phyloP scores from a whole-genome alignment of 345 rosid genomes.

The Salix caprea region DNA sequence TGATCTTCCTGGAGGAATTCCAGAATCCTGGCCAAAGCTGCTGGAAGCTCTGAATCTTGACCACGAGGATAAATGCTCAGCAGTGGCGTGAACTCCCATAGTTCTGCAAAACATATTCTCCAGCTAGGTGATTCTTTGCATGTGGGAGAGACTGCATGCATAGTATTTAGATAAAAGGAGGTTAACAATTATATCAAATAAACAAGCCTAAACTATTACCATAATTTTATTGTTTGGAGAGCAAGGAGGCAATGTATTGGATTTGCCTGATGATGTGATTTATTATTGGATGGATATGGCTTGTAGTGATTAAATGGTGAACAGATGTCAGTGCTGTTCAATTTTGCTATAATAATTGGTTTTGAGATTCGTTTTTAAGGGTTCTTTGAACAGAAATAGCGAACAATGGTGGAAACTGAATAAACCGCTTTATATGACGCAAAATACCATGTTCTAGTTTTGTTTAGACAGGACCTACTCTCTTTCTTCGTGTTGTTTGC shows the following conservation, averaged over 20 bases:
- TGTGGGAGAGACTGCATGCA: slow-evolving; percentile 31
- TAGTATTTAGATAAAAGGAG: slow-evolving; percentile 19
- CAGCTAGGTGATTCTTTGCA: slow-evolving; percentile 57
- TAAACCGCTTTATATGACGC: neutral
- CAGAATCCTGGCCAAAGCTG: slow-evolving; percentile 92
- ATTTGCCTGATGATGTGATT: slow-evolving; percentile 7
- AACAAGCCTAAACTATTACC: slow-evolving; percentile 1
- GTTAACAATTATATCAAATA: slow-evolving; percentile 12
- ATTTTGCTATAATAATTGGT: slow-evolving; percentile 14
- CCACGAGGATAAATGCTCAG: slow-evolving; percentile 51
- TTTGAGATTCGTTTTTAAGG: neutral
- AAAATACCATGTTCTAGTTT: neutral
- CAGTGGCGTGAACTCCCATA: slow-evolving; percentile 44
- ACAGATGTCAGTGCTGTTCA: slow-evolving; percentile 10
- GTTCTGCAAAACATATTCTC: slow-evolving; percentile 9
- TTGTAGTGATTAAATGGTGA: neutral
- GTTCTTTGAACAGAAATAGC: neutral
- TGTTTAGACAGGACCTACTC: neutral
- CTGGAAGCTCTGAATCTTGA: slow-evolving; percentile 80
- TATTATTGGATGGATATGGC: neutral
- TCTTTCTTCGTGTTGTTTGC: neutral
- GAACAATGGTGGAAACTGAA: neutral
- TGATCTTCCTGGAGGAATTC: slow-evolving; percentile 94
- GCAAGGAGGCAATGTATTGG: neutral
- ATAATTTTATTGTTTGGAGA: slow-evolving; percentile 10